phyloP scores from a whole-genome alignment of 176 grass and related monocot genomes.

The Aegilops speltoides region DNA sequence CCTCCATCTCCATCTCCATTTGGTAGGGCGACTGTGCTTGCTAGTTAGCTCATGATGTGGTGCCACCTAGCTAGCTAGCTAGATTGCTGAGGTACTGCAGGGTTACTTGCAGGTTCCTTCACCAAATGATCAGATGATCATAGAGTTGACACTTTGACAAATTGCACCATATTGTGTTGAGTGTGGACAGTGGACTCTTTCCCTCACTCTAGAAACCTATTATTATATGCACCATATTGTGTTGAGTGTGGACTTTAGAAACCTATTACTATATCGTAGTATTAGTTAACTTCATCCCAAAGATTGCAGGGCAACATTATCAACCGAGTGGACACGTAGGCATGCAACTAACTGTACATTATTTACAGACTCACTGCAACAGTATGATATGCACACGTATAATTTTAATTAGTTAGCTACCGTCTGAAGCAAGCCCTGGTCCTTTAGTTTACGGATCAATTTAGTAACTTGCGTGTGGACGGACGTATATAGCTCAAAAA shows the following conservation, averaged over 20 bases:
- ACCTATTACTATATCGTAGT: neutral
- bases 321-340: no score
- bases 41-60: neutral
- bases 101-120: slow-evolving; percentile 13
- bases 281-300: neutral
- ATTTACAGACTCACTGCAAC: neutral
- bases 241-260: neutral
- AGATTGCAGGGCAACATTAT: neutral
- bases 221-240: neutral
- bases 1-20: neutral
- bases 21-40: neutral
- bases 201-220: neutral
- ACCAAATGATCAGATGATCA: neutral
- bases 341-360: no score
- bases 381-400: no score
- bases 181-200: neutral
- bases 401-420: neutral
- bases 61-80: neutral
- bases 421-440: neutral
- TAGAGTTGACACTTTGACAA: slow-evolving; percentile 23
- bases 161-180: neutral
- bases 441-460: neutral
- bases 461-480: slow-evolving; percentile 19
- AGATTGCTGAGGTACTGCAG: neutral
- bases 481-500: neutral